phyloP scores from a whole-genome alignment of 106 monocot genomes.

The Xerophyta viscosa region DNA sequence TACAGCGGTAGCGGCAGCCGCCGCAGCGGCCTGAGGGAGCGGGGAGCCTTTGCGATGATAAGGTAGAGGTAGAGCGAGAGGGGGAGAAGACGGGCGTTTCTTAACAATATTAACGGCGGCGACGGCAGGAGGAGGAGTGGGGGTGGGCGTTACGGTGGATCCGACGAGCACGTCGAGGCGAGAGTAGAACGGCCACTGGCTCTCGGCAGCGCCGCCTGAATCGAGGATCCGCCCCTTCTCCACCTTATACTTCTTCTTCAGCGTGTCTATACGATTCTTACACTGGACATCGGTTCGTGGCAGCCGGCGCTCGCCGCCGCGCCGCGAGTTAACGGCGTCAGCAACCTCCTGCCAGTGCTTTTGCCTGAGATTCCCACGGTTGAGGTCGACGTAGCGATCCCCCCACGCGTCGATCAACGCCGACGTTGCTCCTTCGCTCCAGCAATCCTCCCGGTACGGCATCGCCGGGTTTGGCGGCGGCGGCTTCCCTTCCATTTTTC shows the following conservation, averaged over 20 bases:
- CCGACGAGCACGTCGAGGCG: slow-evolving; percentile 62
- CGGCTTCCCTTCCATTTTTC: slow-evolving; percentile 31
- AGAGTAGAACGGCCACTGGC: slow-evolving; percentile 66
- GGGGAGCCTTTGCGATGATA: background rate
- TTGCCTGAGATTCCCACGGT: slow-evolving; percentile 84
- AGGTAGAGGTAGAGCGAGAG: slow-evolving; percentile 27
- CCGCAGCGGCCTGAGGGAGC: background rate
- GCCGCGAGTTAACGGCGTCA: slow-evolving; percentile 75
- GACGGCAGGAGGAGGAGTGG: background rate
- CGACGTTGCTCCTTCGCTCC: slow-evolving; percentile 89
- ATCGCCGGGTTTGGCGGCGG: slow-evolving; percentile 63
- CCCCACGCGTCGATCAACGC: slow-evolving; percentile 84
- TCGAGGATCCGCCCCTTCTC: slow-evolving; percentile 49
- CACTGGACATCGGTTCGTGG: slow-evolving; percentile 80
- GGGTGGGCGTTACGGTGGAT: slow-evolving; percentile 6
- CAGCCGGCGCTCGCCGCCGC: slow-evolving; percentile 36
- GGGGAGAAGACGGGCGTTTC: slow-evolving; percentile 11
- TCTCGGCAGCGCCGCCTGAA: slow-evolving; percentile 15
- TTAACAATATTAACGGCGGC: slow-evolving; percentile 1
- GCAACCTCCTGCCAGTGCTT: slow-evolving; percentile 96
- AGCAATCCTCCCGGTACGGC: slow-evolving; percentile 91
- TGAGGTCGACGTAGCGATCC: slow-evolving; percentile 72
- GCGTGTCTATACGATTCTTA: slow-evolving; percentile 87
- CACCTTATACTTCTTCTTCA: slow-evolving; percentile 91
- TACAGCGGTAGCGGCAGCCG: slow-evolving; percentile 4